A percentile compares a stretch with the other conserved stretches of the same genome.
Evolutionary conservation across 345 rosid species (phyloP).

Genomic region (Boechera retrofracta): DNA sequence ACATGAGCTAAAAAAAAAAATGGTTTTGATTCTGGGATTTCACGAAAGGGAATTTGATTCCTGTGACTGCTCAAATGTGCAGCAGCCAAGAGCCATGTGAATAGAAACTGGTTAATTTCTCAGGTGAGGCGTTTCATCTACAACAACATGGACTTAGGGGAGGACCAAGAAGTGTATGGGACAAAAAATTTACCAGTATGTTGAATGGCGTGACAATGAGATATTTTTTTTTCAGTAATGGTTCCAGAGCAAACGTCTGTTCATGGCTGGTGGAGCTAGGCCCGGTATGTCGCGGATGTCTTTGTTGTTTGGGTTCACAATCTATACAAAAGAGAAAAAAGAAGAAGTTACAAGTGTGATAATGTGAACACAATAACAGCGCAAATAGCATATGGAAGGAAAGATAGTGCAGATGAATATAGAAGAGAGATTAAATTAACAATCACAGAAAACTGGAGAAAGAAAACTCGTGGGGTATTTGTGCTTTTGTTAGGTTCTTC

Average conservation of each 20-base stretch:
- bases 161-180: conserved; percentile 31
- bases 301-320: conserved; percentile 89
- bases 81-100: conserved; percentile 35
- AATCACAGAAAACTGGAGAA: not conserved
- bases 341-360: conserved; percentile 21
- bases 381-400: conserved; percentile 19
- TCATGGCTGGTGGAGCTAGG: conserved; percentile 87
- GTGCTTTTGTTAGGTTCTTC: not conserved
- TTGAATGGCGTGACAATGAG: conserved; percentile 19
- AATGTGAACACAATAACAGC: not conserved
- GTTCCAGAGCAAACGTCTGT: conserved; percentile 77
- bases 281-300: conserved; percentile 91
- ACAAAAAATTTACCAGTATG: conserved; percentile 35
- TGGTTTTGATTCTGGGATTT: conserved; percentile 34
- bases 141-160: conserved; percentile 32
- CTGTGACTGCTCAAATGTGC: conserved; percentile 31
- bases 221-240: conserved; percentile 38
- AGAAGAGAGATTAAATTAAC: conserved; percentile 11
- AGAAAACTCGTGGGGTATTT: not conserved
- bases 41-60: conserved; percentile 19
- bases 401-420: not conserved
- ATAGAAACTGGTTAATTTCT: conserved; percentile 28
- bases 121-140: conserved; percentile 34
- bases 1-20: conserved; percentile 35
- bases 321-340: conserved; percentile 47